phyloP scores from a whole-genome alignment of 345 rosid genomes.

The Lumnitzera littorea region DNA sequence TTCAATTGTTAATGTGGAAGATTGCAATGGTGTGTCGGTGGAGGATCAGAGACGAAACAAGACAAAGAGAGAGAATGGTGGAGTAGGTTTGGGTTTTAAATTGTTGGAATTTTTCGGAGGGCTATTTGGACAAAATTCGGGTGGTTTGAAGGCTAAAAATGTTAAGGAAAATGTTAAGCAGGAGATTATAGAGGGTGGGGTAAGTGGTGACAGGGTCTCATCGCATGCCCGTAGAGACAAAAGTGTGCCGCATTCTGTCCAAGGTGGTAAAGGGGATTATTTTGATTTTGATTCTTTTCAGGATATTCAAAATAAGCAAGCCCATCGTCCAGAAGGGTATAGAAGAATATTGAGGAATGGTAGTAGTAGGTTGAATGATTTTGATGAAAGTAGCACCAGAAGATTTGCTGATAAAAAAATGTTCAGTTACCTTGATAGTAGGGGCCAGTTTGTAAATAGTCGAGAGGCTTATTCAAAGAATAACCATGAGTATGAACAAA shows the following conservation, averaged over 20 bases:
- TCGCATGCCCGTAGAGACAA: slow-evolving; percentile 12
- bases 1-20: slow-evolving; percentile 18
- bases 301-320: slow-evolving; percentile 14
- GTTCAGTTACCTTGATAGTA: slow-evolving; percentile 18
- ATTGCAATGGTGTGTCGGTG: slow-evolving; percentile 7
- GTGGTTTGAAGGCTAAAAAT: slow-evolving; percentile 25
- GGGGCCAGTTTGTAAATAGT: slow-evolving; percentile 21
- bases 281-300: slow-evolving; percentile 10
- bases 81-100: slow-evolving; percentile 17
- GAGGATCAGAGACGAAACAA: slow-evolving; percentile 27
- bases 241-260: slow-evolving; percentile 5
- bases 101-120: slow-evolving; percentile 28
- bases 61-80: slow-evolving; percentile 32
- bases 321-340: slow-evolving; percentile 13
- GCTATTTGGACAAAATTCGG: slow-evolving; percentile 28
- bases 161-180: slow-evolving; percentile 31
- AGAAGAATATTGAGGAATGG: slow-evolving; percentile 16
- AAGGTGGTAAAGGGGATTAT: slow-evolving; percentile 5
- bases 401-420: slow-evolving; percentile 22
- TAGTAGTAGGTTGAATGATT: slow-evolving; percentile 10
- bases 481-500: slow-evolving; percentile 14
- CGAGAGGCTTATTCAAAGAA: slow-evolving; percentile 14
- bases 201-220: slow-evolving; percentile 18
- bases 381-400: slow-evolving; percentile 11
- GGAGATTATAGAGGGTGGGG: slow-evolving; percentile 11